Evolutionary conservation across 225 moss, liverwort and hornwort genomes (phyloP), one percentile per base, ranked within the genome.

Genomic region (Neckera pumila): DNA sequence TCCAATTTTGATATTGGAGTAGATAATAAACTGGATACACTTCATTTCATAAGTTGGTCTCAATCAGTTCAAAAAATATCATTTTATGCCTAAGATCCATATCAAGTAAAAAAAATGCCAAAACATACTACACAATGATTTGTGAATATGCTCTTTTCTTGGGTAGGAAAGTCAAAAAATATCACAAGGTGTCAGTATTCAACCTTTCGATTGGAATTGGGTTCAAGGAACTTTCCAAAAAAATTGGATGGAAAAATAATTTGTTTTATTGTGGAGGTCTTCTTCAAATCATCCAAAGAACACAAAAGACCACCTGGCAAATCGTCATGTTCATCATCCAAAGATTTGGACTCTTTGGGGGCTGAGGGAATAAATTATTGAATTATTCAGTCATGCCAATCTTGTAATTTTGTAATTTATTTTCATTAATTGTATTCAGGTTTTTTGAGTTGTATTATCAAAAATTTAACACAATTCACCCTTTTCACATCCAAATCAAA

Each of bases 181-280:
- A 75, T 49, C 7, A 20, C 7, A 31, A 49, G 5, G 3, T 31
- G 2, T 1, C 1, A 49, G 30, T 18, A 17, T 45, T 45, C 45
- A 73, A 28, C 28, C 6, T 17, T 74, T 74, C 1, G 1, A 31
- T 11, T 74, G 12, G 19, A 74, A 47, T 49, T 47, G 7, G 19
- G 0, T 31, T 74, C 1, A 47, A 47, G 7, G 2, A 33, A 19
- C 20, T 49, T 3, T 2, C 2, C 2, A 1, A 42, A 43, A 27
- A 43, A 6, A 12, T 16, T 27, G 28, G 14, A 72, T 43, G 17
- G 28, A 72, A 43, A 71, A 28, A 13, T 7, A 53, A 34, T 22
- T 7, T 8, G 7, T 13, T 53, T 5, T 3, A 49, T 22, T 0
- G 1, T 9, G 0, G 14, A 22, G 3, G 22, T 5, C 34, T 22